phyloP scores from a whole-genome alignment of 208 protist species.

The Trypanosoma brucei region DNA sequence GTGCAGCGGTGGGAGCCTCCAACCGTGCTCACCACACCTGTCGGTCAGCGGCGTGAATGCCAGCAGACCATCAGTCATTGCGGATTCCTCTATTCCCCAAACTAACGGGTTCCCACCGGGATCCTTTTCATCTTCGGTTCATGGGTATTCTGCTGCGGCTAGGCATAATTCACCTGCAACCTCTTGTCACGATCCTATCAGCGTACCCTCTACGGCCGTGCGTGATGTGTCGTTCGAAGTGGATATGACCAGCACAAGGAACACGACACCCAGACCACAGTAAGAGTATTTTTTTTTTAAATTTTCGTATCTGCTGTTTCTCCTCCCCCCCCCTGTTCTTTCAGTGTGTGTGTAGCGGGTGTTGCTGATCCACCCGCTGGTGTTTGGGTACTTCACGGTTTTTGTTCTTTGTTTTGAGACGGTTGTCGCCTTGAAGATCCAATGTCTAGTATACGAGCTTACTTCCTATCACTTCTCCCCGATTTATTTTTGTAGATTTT shows the following conservation, averaged over 20 bases:
- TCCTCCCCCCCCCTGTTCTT: not conserved
- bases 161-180: not conserved
- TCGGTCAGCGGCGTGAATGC: not conserved
- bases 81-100: not conserved
- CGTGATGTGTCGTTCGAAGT: not conserved
- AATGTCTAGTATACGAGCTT: no score
- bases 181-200: not conserved
- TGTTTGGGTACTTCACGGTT: no score
- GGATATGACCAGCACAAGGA: not conserved
- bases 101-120: not conserved
- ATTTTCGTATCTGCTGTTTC: not conserved
- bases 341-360: no score
- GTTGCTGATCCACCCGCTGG: no score
- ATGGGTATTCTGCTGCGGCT: no score
- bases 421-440: no score
- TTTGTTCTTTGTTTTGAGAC: no score
- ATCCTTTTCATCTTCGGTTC: not conserved
- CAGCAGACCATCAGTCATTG: not conserved
- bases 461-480: no score
- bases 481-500: no score
- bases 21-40: not conserved
- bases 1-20: not conserved
- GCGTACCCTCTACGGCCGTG: not conserved
- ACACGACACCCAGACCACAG: not conserved
- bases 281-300: not conserved